phyloP scores from a whole-genome alignment of 2,329 filamentous ascomycete species.

The Gyromitra esculenta region DNA sequence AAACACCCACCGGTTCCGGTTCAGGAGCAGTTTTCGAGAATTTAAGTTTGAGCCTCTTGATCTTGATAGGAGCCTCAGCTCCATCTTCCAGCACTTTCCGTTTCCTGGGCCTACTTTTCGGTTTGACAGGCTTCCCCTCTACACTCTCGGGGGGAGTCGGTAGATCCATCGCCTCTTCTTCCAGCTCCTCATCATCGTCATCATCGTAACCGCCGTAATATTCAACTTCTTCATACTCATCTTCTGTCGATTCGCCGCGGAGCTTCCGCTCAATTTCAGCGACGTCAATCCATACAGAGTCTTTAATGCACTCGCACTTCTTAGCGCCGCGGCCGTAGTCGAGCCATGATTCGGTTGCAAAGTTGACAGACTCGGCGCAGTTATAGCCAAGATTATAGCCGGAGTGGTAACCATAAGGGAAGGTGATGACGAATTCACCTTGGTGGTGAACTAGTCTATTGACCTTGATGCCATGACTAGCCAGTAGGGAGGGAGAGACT shows the following conservation, averaged over 20 bases:
- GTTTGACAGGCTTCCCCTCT: constrained; percentile 61
- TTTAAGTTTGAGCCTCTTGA: constrained; percentile 78
- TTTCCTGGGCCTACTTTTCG: constrained; percentile 49
- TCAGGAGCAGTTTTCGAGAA: constrained; percentile 75
- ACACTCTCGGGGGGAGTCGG: constrained; percentile 79
- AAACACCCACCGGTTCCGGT: constrained; percentile 66
- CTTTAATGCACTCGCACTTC: constrained; percentile 94
- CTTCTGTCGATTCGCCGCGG: constrained; percentile 81
- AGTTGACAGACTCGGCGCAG: constrained; percentile 98
- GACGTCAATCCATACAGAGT: constrained; percentile 98
- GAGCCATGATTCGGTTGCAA: constrained; percentile 93
- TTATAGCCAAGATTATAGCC: constrained; percentile 99
- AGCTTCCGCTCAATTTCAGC: constrained; percentile 94
- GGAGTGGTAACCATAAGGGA: constrained; percentile 97
- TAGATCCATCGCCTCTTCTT: constrained; percentile 72
- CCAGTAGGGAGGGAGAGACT: constrained; percentile 87
- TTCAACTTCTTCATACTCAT: constrained; percentile 78
- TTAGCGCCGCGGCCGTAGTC: constrained; percentile 95
- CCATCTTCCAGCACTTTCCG: constrained; percentile 49
- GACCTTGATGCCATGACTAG: constrained; percentile 92
- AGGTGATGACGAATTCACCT: constrained; percentile 97
- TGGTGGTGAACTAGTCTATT: constrained; percentile 96
- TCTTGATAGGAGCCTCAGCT: constrained; percentile 59
- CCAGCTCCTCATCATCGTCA: constrained; percentile 71
- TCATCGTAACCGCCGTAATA: constrained; percentile 64